Base-by-base conservation (phyloP, 2,329 filamentous ascomycete genomes). In the Venturia carpophila region DNA sequence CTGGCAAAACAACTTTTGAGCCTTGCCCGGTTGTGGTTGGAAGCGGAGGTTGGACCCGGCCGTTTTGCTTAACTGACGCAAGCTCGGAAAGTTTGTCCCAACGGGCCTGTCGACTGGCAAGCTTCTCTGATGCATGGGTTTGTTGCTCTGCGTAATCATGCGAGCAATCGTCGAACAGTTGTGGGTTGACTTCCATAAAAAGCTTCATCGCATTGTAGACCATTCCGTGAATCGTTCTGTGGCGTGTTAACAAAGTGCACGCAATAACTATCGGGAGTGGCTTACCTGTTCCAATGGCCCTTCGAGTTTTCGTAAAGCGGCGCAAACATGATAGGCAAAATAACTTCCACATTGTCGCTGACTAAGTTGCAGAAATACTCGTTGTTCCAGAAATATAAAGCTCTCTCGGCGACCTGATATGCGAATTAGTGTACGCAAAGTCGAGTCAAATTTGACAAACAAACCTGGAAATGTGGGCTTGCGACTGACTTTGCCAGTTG, bases 201-300 rank as follows among this genome's bases (percentile, higher is more conserved):
- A 99, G 84, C 76, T 99, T 99, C 94, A 99, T 97, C 66, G 94
- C 94, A 73, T 97, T 99, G 77, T 97, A 97, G 13, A 99, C 94
- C 93, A 99, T 97, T 75, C 94, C 94, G 74, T 99, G 94, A 70
- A 99, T 99, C 9, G 94, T 99, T 72, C 94, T 97, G 69, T 1
- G 9, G 62, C 11, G 17, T 30, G 68, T 81, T 71, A 81, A 77
- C 64, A 66, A 65, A 39, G 69, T 64, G 67, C 69, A 41, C 30
- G 10, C 41, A 30, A 41, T n/a, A 9, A 43, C 30, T 49, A 42
- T 37, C 41, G 9, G 60, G 45, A 21, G 27, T 49, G 19, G 73
- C 84, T 73, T 83, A 96, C 93, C 93, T 85, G 75, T 99, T 99
- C 94, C 94, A 99, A 74, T 99, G 94, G 13, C 93, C 93, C 79